Conservation (phyloP, 1,284 basidiomycete genomes). For the Wolfiporia cocos region DNA sequence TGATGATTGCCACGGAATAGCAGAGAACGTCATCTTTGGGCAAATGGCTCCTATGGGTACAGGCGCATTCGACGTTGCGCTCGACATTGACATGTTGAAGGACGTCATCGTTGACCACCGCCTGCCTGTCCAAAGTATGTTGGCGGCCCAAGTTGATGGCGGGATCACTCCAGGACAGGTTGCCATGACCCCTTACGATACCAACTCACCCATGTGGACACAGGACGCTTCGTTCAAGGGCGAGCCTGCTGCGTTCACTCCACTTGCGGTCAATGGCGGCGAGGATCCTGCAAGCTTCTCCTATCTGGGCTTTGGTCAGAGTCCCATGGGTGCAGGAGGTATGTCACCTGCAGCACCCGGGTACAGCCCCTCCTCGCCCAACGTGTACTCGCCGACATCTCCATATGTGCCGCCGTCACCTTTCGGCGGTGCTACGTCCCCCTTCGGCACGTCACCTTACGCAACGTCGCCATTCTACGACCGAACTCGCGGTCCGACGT, state of each 20-base stretch:
- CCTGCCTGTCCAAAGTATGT: constrained; percentile 82
- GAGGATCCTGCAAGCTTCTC: constrained; percentile 75
- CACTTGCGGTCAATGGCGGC: constrained; percentile 83
- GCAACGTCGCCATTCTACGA: constrained; percentile 81
- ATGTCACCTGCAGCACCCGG: constrained; percentile 77
- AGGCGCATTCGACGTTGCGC: constrained; percentile 90
- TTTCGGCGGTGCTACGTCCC: constrained; percentile 72
- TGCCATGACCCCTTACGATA: constrained; percentile 94
- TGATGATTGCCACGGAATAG: constrained; percentile 97
- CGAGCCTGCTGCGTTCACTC: constrained; percentile 90
- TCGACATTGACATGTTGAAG: constrained; percentile 98
- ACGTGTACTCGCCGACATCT: constrained; percentile 82
- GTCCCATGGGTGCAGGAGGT: constrained; percentile 71
- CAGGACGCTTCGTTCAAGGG: constrained; percentile 67
- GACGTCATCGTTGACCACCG: constrained; percentile 98
- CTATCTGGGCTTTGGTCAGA: constrained; percentile 74
- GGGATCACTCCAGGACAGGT: constrained; percentile 90
- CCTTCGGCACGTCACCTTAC: constrained; percentile 74
- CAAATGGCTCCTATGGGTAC: constrained; percentile 99
- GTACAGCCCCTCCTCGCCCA: constrained; percentile 81
- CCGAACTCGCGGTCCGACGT: constrained; percentile 60
- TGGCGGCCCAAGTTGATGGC: constrained; percentile 75
- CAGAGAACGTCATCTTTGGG: constrained; percentile 97
- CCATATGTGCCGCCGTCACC: constrained; percentile 86
- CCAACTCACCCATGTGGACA: constrained; percentile 79